phyloP scores from a whole-genome alignment of 306 rosid genomes.

The Quercus alba region DNA sequence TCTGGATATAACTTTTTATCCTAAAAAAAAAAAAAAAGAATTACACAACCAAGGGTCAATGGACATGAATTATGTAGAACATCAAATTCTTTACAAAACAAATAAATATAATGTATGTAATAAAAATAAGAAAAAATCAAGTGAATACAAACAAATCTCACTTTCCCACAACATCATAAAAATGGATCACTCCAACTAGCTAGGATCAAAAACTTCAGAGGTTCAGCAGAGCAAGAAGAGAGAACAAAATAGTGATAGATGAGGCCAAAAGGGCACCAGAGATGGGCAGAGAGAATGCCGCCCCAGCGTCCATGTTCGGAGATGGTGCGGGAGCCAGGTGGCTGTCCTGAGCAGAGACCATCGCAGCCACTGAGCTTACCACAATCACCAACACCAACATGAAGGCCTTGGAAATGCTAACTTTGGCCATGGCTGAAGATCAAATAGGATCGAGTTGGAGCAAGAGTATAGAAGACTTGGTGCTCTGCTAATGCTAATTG shows the following conservation, averaged over 20 bases:
- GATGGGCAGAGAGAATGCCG: conserved; percentile 14
- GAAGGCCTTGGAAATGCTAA: conserved; percentile 8
- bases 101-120: not conserved
- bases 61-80: too few species aligned
- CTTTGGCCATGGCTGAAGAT: conserved; percentile 16
- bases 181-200: not conserved
- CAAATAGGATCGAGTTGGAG: not conserved
- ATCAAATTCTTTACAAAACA: too few species aligned
- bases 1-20: too few species aligned
- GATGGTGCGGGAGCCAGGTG: conserved; percentile 12
- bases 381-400: conserved; percentile 8
- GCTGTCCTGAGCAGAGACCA: conserved; percentile 13
- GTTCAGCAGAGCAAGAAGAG: conserved; percentile 24
- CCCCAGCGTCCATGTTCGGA: conserved; percentile 14
- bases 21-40: too few species aligned
- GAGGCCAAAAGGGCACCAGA: conserved; percentile 6
- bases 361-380: conserved; percentile 4
- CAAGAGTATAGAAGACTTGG: too few species aligned
- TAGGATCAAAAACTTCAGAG: not conserved
- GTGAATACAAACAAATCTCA: not conserved
- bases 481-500: too few species aligned
- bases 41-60: too few species aligned
- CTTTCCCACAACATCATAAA: not conserved
- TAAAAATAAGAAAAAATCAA: not conserved
- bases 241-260: not conserved